A percentile compares a stretch with the other conserved stretches of the same genome.
Conservation (phyloP, 805 yeast species). For the Pichia gijzeniarum region DNA sequence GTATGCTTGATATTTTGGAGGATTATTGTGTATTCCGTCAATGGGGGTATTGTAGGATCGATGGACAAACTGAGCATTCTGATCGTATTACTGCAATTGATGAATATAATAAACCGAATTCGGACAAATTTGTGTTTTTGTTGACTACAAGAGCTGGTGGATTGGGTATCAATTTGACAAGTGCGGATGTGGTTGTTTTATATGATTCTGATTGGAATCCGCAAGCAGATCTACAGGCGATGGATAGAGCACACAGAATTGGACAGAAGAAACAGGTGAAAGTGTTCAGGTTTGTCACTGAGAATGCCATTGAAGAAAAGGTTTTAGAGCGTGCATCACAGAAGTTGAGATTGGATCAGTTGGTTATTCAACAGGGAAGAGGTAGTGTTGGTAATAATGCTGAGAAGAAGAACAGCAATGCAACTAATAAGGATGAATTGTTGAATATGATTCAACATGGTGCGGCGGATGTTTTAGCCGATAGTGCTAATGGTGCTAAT, state of each 20-base stretch:
- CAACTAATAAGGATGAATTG: slow-evolving; percentile 60
- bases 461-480: slow-evolving; percentile 56
- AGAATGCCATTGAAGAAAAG: slow-evolving; percentile 78
- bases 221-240: slow-evolving; percentile 82
- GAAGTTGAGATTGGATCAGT: slow-evolving; percentile 69
- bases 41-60: slow-evolving; percentile 70
- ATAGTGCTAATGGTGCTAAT: slow-evolving; percentile 11
- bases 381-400: slow-evolving; percentile 4
- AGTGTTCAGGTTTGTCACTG: slow-evolving; percentile 72
- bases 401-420: slow-evolving; percentile 30
- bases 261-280: slow-evolving; percentile 82
- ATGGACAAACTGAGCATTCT: slow-evolving; percentile 75
- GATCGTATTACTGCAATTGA: slow-evolving; percentile 73
- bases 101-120: slow-evolving; percentile 70
- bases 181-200: slow-evolving; percentile 72
- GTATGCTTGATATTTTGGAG: slow-evolving; percentile 73
- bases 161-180: slow-evolving; percentile 72
- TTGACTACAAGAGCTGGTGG: slow-evolving; percentile 89
- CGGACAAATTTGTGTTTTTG: slow-evolving; percentile 65
- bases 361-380: slow-evolving; percentile 73
- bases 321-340: slow-evolving; percentile 78
- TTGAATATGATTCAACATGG: slow-evolving; percentile 81
- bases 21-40: slow-evolving; percentile 70
- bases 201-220: slow-evolving; percentile 88
- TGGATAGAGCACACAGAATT: slow-evolving; percentile 86